phyloP scores from a whole-genome alignment of 169 alveolate genomes.

The Perkinsus olseni region DNA sequence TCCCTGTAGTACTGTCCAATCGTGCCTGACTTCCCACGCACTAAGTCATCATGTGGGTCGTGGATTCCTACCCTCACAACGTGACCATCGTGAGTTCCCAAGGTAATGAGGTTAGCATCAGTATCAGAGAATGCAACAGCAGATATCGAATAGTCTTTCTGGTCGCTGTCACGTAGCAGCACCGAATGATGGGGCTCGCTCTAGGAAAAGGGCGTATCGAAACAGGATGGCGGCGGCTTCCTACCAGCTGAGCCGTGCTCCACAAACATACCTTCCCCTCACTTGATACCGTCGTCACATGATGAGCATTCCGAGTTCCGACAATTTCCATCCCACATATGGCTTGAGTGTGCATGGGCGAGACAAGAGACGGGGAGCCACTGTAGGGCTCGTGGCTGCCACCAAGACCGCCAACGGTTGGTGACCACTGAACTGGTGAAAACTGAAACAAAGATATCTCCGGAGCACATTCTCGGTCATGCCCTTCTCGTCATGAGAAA shows the following conservation, averaged over 20 bases:
- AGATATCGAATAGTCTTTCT: not conserved
- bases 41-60: not conserved
- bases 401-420: not conserved
- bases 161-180: not conserved
- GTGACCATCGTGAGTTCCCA: not conserved
- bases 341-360: not conserved
- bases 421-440: not conserved
- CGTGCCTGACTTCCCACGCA: not conserved
- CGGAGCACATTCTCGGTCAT: not conserved
- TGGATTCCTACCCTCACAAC: not conserved
- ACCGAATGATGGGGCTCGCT: not conserved
- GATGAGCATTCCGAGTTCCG: not conserved
- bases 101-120: not conserved
- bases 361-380: not conserved
- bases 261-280: not conserved
- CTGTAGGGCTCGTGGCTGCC: not conserved
- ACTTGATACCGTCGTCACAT: not conserved
- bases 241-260: constrained; percentile 1
- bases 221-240: too few species aligned
- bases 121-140: not conserved
- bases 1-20: not conserved
- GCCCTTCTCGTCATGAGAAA: too few species aligned
- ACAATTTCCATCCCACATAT: not conserved
- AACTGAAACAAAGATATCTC: not conserved
- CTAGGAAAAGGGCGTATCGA: too few species aligned